A percentile compares a stretch with the other conserved stretches of the same genome.
Evolutionary conservation across 768 basidiomycete species (phyloP).

Genomic region (Boletus coccyginus): DNA sequence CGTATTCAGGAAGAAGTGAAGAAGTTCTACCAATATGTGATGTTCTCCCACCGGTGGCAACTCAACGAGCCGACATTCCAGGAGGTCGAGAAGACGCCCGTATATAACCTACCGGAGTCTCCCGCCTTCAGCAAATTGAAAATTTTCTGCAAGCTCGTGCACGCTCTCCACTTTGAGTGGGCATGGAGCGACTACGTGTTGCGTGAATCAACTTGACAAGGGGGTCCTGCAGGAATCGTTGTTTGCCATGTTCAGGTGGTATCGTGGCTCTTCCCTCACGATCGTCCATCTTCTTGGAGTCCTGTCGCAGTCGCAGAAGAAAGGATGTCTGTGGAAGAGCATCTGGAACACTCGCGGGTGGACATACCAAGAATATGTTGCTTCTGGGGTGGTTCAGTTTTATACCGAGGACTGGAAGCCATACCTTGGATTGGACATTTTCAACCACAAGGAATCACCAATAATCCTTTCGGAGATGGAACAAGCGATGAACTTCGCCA

Average conservation of each 20-base stretch:
- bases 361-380: slow-evolving; percentile 9
- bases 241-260: slow-evolving; percentile 16
- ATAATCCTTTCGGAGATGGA: slow-evolving; percentile 2
- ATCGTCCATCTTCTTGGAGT: neutral
- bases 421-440: neutral
- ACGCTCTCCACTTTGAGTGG: neutral
- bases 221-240: slow-evolving; percentile 6
- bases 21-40: slow-evolving; percentile 2
- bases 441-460: slow-evolving; percentile 7
- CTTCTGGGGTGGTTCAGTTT: slow-evolving; percentile 7
- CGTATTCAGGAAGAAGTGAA: neutral
- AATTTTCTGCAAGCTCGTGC: neutral
- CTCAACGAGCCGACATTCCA: neutral
- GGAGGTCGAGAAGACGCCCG: neutral
- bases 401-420: slow-evolving; percentile 10
- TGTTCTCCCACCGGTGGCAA: slow-evolving; percentile 4
- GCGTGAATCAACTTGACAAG: neutral
- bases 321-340: neutral
- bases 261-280: neutral
- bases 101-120: neutral
- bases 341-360: slow-evolving; percentile 18
- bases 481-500: neutral
- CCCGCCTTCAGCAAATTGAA: neutral
- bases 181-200: slow-evolving; percentile 3
- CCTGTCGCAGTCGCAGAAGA: neutral